Base-by-base conservation (phyloP, 2,329 filamentous ascomycete species). In the Cytospora leucostoma region DNA sequence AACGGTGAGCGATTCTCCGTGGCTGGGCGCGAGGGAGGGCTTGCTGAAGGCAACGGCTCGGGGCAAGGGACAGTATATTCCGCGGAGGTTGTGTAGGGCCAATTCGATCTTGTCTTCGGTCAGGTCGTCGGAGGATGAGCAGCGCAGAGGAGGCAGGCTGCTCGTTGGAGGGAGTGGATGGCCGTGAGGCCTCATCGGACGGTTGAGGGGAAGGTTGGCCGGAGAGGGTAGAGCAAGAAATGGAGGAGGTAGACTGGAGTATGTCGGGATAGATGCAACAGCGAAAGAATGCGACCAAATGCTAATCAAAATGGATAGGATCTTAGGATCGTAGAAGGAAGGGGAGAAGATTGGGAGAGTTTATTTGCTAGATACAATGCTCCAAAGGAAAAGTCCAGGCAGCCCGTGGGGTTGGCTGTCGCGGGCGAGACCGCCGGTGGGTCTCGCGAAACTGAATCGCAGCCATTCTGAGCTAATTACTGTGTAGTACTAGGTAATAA, bases 21-120 rank as follows among this genome's bases (percentile, higher is more conserved):
- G 38, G 33, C 19, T 47, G 21, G 57, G 17, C n/a, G 55, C 13
- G 19, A 64, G 40, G 13, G 54, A 64, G 32, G 58, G 57, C 51
- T 64, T 66, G 21, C 62, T 54, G 35, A 66, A 64, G 50, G 64
- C 61, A 17, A 61, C 61, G 21, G 64, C 61, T 37, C 61, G 64
- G 11, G 64, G 61, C 13, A 66, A 58, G 6, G 64, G 64, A 53
- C 64, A 66, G 58, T 61, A 66, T 40, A 66, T 64, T 33, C 61
- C 50, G 50, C 61, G 59, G 38, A 66, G 58, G 17, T 66, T 57
- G 19, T 59, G 64, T 35, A 66, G 33, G 35, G 64, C 64, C 19
- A 19, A 34, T 17, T 63, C 58, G 54, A 66, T 64, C 34, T 52
- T 64, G 40, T 37, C 55, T 32, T 56, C 27, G 35, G 59, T 59